phyloP scores from a whole-genome alignment of 371 early-diverging fungal genomes.

The Lichtheimia ramosa region DNA sequence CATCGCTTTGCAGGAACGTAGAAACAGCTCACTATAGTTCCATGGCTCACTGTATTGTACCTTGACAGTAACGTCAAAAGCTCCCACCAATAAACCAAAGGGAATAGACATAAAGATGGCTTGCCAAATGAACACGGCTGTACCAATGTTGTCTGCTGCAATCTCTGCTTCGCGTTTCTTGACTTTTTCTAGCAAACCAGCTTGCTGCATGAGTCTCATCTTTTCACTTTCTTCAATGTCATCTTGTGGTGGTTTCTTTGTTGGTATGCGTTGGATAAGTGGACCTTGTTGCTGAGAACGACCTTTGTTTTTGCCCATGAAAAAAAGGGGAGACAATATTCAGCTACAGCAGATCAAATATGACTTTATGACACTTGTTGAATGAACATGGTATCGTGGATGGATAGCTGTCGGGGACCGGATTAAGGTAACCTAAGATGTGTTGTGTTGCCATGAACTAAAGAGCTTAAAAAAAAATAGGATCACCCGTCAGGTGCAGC shows the following conservation, averaged over 20 bases:
- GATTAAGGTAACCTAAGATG: too few relatives aligned
- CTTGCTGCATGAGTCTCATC: conserved; percentile 48
- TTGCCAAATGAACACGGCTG: conserved; percentile 53
- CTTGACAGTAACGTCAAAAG: conserved; percentile 61
- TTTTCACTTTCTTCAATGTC: conserved; percentile 44
- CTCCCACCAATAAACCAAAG: conserved; percentile 52
- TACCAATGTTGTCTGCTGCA: conserved; percentile 16
- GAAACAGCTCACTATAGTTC: conserved; percentile 30
- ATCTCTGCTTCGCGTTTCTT: conserved; percentile 37
- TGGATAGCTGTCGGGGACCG: too few relatives aligned
- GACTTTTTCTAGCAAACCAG: conserved; percentile 50
- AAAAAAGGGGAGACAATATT: conserved; percentile 2
- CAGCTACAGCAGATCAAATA: too few relatives aligned
- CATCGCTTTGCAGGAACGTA: conserved; percentile 40
- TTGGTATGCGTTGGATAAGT: conserved; percentile 40
- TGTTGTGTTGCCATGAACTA: too few relatives aligned
- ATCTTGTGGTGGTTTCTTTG: conserved; percentile 8
- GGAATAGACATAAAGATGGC: conserved; percentile 59
- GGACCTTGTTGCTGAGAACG: conserved; percentile 16
- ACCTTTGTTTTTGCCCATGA: conserved; percentile 4
- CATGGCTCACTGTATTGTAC: conserved; percentile 59
- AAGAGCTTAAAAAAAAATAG: too few relatives aligned
- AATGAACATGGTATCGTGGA: too few relatives aligned
- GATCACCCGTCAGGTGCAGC: too few relatives aligned
- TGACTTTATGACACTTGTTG: too few relatives aligned